phyloP scores from a whole-genome alignment of 768 basidiomycete species.

The Gelatoporia subvermispora region DNA sequence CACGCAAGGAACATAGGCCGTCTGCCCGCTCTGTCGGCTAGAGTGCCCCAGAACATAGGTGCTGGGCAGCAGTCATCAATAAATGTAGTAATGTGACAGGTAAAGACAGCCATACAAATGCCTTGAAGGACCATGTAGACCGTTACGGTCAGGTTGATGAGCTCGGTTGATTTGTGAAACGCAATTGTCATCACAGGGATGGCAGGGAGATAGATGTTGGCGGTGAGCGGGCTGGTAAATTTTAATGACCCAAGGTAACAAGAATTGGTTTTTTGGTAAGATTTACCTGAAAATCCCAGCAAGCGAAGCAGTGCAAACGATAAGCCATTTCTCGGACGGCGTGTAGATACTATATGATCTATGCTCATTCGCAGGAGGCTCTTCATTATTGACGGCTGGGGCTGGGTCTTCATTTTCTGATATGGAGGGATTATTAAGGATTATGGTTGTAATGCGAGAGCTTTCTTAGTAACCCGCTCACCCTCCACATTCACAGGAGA shows the following conservation, averaged over 20 bases:
- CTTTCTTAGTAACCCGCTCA: no score
- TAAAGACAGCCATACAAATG: conserved; percentile 36
- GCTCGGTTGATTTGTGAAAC: conserved; percentile 62
- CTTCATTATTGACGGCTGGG: no score
- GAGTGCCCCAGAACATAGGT: conserved; percentile 59
- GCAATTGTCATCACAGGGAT: conserved; percentile 61
- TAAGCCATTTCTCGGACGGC: conserved; percentile 58
- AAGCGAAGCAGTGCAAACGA: conserved; percentile 52
- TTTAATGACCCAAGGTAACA: no score
- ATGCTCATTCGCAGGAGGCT: no score
- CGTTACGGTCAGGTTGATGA: conserved; percentile 78
- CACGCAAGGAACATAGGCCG: conserved; percentile 61
- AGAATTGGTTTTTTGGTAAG: no score
- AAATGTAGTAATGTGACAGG: no score
- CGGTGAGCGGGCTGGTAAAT: conserved; percentile 44
- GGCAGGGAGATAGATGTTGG: conserved; percentile 77
- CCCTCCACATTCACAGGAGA: no score
- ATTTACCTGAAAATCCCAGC: conserved; percentile 61
- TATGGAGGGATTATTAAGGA: no score
- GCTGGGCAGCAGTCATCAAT: conserved; percentile 19
- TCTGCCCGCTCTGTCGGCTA: conserved; percentile 64
- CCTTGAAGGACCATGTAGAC: conserved; percentile 72
- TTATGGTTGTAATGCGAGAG: no score
- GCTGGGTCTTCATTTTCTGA: no score
- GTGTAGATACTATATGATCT: conserved; percentile 46